Base-by-base conservation (phyloP, 1,284 basidiomycete genomes). In the Moniliophthora roreri region DNA sequence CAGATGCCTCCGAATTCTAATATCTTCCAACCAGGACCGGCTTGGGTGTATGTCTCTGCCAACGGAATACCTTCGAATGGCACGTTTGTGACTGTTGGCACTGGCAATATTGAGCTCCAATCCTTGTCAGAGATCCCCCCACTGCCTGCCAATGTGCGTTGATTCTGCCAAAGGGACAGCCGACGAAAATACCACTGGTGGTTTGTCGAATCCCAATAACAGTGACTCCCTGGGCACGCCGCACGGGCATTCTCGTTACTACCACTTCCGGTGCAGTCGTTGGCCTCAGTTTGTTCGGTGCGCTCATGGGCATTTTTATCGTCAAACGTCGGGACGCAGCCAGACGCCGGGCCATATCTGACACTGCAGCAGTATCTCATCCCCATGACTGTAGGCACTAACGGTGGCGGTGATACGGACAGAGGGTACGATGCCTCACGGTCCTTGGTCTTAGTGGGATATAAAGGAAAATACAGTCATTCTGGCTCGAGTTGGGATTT, bases 1-100 rank as follows among this genome's bases (percentile, higher is more conserved):
- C 93, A 93, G 66, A 75, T 83, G 18, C 89, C 89, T 2, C 89
- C 92, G 0, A 94, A 93, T 68, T 71, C 94, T 8, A 88, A 89
- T 64, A 73, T 96, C 57, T 81, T 95, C 77, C 86, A 85, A 34
- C 94, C 94, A 10, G 94, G 94, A 13, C 93, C 93, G 2, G 89
- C 84, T 1, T 78, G 94, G 58, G 61, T 95, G 53, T 96, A 85
- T 66, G 87, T 95, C 59, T 85, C 84, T 37, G 75, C 94, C 61
- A 77, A 89, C 60, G 94, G 92, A 47, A 84, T 97, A 16, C 94
- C 94, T 0, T 89, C 85, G 52, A 86, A 87, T 52, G 93, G 89
- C 0, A 79, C 81, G 0, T 80, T 80, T 68, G 76, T 94, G 54
- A 89, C 82, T 60, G 78, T 94, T 40, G 94, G 94, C n/a, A 85